Evolutionary conservation across 306 rosid genomes (phyloP).

Genomic region (Quercus rubra): DNA sequence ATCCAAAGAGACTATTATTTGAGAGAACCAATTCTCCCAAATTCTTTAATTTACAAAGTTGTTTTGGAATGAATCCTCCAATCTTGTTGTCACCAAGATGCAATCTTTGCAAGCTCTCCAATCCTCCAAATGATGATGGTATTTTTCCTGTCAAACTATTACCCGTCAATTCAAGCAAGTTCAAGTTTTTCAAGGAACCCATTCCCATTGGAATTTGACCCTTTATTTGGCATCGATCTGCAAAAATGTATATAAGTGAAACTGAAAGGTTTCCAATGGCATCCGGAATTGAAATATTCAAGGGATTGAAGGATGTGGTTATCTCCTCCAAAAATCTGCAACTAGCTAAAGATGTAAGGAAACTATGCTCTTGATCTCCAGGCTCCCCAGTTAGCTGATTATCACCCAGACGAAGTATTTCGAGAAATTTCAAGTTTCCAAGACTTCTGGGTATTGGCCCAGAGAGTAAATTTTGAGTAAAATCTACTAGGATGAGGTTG

Average conservation of each 20-base stretch:
- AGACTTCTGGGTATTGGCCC: background rate
- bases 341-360: too few species aligned
- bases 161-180: fast-evolving
- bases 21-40: too few species aligned
- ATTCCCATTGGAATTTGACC: too few species aligned
- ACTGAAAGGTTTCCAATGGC: background rate
- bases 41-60: background rate
- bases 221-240: too few species aligned
- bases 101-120: background rate
- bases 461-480: background rate
- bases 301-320: fast-evolving
- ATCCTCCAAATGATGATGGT: background rate
- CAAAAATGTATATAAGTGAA: fast-evolving
- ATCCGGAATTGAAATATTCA: background rate
- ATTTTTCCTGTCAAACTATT: too few species aligned
- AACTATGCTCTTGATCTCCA: too few species aligned
- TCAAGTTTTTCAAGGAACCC: too few species aligned
- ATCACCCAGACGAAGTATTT: fast-evolving
- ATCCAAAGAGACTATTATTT: too few species aligned
- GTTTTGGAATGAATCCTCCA: background rate
- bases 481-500: fast-evolving
- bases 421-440: fast-evolving
- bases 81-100: fast-evolving
- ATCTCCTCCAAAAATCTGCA: background rate
- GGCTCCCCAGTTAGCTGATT: too few species aligned